These are phyloP conservation scores for Cucurbita ficifolia DNA, from an alignment of 306 rosid species.

Conservation along the genomic window DNA sequence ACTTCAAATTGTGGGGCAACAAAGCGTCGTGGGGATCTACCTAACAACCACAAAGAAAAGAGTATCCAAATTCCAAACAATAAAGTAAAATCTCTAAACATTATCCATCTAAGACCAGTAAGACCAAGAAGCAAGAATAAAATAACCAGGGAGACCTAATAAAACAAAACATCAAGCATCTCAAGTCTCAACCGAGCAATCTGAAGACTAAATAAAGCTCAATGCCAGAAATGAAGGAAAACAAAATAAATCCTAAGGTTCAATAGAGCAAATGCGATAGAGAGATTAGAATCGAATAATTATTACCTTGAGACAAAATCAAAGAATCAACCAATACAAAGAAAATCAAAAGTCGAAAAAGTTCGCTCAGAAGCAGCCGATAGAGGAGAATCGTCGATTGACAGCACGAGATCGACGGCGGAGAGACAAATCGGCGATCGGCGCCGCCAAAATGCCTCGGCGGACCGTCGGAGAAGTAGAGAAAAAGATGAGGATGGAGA, in stretches of 20 bases:
- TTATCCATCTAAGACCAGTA: not conserved
- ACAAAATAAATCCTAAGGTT: not conserved
- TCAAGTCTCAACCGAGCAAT: not conserved
- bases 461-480: slow-evolving; percentile 47
- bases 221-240: not conserved
- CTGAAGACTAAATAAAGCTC: not conserved
- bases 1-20: not conserved
- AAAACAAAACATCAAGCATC: not conserved
- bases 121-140: not conserved
- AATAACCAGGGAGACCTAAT: not conserved
- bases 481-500: slow-evolving; percentile 6
- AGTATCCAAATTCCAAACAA: not conserved
- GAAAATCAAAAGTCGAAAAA: slow-evolving; percentile 7
- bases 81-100: not conserved
- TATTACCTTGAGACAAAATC: not conserved
- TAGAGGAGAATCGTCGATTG: not conserved
- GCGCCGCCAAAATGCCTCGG: slow-evolving; percentile 21
- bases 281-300: not conserved
- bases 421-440: not conserved
- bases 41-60: not conserved
- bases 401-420: slow-evolving; percentile 20
- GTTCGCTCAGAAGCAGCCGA: not conserved
- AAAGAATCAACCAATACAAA: not conserved
- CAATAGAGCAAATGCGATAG: not conserved
- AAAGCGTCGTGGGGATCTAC: not conserved